Evolutionary conservation across 306 rosid species (phyloP), one percentile per base, ranked within the genome.

Genomic region (Pyrus pyrifolia): DNA sequence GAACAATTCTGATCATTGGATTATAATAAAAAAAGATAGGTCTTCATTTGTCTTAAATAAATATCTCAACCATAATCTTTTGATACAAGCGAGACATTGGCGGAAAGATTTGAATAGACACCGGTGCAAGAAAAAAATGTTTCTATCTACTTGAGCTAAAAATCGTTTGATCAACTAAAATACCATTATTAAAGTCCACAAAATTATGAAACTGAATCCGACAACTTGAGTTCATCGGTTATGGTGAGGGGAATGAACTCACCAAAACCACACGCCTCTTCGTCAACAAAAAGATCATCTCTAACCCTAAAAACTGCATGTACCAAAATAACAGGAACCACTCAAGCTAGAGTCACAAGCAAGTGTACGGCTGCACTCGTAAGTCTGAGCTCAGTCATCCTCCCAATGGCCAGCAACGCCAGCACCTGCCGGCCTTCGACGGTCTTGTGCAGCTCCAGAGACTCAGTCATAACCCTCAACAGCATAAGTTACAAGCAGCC

Each of bases 261-360:
- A 60, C 71, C 85, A 6, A 63, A 73, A 80, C 19, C 76, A 64
- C 70, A 33, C 71, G 35, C 85, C 67, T 82, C 77, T 64, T 71
- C 82, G 31, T 49, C 61, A 71, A 78, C 85, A 78, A 45, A 86
- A 73, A 68, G 69, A 74, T 88, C 87, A 8, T 14, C 80, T 35
- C 75, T 59, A 65, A 78, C 53, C 85, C 83, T 74, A 2, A 91
- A 84, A 82, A 85, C 78, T 2, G 96, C 93, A 87, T 91, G 96
- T 72, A 85, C 76, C 88, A 88, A 81, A 77, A 86, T 57, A 1
- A 88, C 0, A 9, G 90, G 93, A 21, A 73, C 8, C 51, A 81
- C 76, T 52, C 80, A 53, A n/a, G 81, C 87, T 40, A 88, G 76
- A 67, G 84, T 81, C 63, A 74, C 76, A 3, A 85, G 81, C 35